Evolutionary conservation across 306 rosid species (phyloP).

Genomic region (Hippophae tibetana): DNA sequence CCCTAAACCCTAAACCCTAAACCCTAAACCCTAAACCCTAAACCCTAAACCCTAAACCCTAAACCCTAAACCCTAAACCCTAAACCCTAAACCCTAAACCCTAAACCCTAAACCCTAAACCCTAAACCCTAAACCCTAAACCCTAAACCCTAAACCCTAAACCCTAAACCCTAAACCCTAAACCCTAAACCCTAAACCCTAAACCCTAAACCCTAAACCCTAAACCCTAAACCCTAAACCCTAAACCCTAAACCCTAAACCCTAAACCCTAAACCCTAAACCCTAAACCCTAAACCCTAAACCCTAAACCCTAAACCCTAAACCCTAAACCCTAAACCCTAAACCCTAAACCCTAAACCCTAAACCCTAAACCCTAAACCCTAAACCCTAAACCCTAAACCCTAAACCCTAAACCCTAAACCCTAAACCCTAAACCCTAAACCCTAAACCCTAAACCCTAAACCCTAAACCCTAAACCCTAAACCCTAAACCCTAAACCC

Average conservation of each 20-base stretch:
- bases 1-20: slow-evolving; percentile 9
- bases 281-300: slow-evolving; percentile 10
- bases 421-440: slow-evolving; percentile 8
- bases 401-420: slow-evolving; percentile 7
- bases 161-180: background rate
- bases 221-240: slow-evolving; percentile 4
- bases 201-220: slow-evolving; percentile 11
- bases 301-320: background rate
- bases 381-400: slow-evolving; percentile 4
- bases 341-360: slow-evolving; percentile 7
- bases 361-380: slow-evolving; percentile 8
- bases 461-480: slow-evolving; percentile 15
- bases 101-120: background rate
- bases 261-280: slow-evolving; percentile 2
- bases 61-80: slow-evolving; percentile 5
- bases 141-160: no score
- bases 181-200: slow-evolving; percentile 3
- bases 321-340: slow-evolving; percentile 1
- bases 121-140: no score
- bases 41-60: background rate
- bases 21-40: slow-evolving; percentile 1
- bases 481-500: slow-evolving; percentile 12
- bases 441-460: slow-evolving; percentile 10
- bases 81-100: slow-evolving; percentile 6
- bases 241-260: background rate